Conservation (phyloP, 2,329 filamentous ascomycete species). For the Pyrenophora graminea region DNA sequence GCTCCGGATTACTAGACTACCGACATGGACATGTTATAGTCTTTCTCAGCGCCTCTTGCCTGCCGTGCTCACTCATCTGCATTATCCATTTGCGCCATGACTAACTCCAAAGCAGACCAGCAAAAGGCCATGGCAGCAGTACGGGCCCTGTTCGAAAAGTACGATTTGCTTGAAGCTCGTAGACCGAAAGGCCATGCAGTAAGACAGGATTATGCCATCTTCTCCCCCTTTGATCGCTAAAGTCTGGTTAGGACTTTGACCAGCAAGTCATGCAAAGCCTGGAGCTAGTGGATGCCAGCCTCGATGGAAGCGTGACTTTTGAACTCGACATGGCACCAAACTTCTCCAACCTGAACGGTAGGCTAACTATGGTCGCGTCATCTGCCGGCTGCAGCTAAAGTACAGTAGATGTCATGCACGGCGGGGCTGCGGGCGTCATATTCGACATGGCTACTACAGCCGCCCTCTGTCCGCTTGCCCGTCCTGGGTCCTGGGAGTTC, state of each 20-base stretch:
- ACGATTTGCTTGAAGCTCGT: slow-evolving; percentile 38
- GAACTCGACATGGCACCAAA: slow-evolving; percentile 41
- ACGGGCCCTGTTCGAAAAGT: slow-evolving; percentile 45
- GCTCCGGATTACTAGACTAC: not conserved
- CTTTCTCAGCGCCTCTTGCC: too few relatives aligned
- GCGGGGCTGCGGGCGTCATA: slow-evolving; percentile 46
- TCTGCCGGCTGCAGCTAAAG: slow-evolving; percentile 2
- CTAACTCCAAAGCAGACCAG: slow-evolving; percentile 26
- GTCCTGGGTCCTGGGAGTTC: slow-evolving; percentile 58
- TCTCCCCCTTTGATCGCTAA: slow-evolving; percentile 1
- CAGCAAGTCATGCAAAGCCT: slow-evolving; percentile 44
- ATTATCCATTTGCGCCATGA: slow-evolving; percentile 21
- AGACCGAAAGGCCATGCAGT: slow-evolving; percentile 42
- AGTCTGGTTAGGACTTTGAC: slow-evolving; percentile 41
- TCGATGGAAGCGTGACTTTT: slow-evolving; percentile 42
- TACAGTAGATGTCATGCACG: slow-evolving; percentile 47
- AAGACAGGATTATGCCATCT: not conserved
- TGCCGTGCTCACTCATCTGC: not conserved
- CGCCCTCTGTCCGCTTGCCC: slow-evolving; percentile 55
- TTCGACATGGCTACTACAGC: slow-evolving; percentile 54
- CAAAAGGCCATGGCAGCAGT: slow-evolving; percentile 44
- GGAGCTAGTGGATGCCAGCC: slow-evolving; percentile 43
- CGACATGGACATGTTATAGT: not conserved
- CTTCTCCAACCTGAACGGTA: slow-evolving; percentile 49
- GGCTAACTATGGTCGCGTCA: not conserved